A percentile compares a stretch with the other conserved stretches of the same genome.
These are phyloP conservation scores for Kalmanozyma brasiliensis DNA, from an alignment of 1,284 basidiomycete genomes.

Conservation along the genomic window DNA sequence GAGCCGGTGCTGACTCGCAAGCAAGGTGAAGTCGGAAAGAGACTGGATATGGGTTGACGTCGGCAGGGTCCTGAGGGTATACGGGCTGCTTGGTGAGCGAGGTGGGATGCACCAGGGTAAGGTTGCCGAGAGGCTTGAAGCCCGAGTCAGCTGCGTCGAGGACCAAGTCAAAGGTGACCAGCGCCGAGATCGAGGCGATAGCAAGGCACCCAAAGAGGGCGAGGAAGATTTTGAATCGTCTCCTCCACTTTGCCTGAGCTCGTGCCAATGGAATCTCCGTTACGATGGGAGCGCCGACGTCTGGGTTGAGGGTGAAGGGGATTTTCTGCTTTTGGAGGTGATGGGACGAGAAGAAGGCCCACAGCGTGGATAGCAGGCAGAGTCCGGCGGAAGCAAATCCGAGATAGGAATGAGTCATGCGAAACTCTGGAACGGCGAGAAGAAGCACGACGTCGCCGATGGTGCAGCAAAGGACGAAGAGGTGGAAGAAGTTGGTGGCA, in stretches of 20 bases:
- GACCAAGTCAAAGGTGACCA: conserved; percentile 50
- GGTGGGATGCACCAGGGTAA: conserved; percentile 38
- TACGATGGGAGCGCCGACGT: conserved; percentile 40
- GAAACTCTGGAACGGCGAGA: conserved; percentile 35
- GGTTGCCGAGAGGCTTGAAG: conserved; percentile 46
- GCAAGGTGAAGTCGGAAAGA: conserved; percentile 51
- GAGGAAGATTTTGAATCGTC: conserved; percentile 45
- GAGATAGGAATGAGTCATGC: conserved; percentile 44
- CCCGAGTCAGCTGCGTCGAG: conserved; percentile 51
- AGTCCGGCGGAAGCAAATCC: conserved; percentile 32
- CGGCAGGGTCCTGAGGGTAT: conserved; percentile 37
- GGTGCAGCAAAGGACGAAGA: conserved; percentile 35
- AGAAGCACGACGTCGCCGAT: conserved; percentile 33
- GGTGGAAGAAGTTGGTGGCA: conserved; percentile 48
- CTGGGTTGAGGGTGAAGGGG: conserved; percentile 37
- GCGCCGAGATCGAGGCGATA: conserved; percentile 22
- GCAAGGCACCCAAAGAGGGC: conserved; percentile 40
- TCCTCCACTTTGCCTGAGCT: conserved; percentile 44
- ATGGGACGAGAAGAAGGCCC: conserved; percentile 38
- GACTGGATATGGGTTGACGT: conserved; percentile 35
- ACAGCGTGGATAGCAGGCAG: conserved; percentile 37
- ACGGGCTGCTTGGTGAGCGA: conserved; percentile 35
- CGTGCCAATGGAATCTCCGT: conserved; percentile 35
- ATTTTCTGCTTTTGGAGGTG: conserved; percentile 32
- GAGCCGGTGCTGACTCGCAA: conserved; percentile 41